Evolutionary conservation across 345 rosid genomes (phyloP), one percentile per base, ranked within the genome.

Genomic region (Angophora floribunda): DNA sequence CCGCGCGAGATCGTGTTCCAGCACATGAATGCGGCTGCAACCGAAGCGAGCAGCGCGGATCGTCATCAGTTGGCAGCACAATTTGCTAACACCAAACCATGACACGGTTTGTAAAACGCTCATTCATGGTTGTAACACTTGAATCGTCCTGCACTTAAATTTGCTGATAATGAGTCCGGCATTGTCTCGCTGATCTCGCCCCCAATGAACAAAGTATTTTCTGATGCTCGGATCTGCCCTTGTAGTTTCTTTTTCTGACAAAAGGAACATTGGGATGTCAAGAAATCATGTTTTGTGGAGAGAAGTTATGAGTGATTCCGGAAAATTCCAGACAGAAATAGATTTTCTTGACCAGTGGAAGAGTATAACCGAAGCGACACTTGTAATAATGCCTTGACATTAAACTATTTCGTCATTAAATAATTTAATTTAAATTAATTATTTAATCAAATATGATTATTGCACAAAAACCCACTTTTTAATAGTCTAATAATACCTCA

Each of bases 1-100:
- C 90, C 92, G 85, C 51, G 91, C 91, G 82, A 93, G 90, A 61
- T 95, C 97, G 47, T 92, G 91, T 86, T 94, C 97, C 51, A 92
- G 94, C 90, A 92, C 89, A 9, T 94, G 86, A 88, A 75, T 55
- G 4, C 1, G 82, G 47, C 47, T 3, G 47, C 13, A 26, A 70
- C 82, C 47, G 44, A 67, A 14, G 44, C 22, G 45, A 15, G 79
- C 79, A 75, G 13, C 0, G 49, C 82, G 36, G 49, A 47, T 26
- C 13, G 17, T 36, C 41, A 63, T n/a, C 13, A n/a, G 75, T 36
- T 36, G 45, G 80, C 17, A 9, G 17, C 26, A 0, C 26, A 70
- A 70, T 17, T 36, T 0, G 49, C 82, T 9, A 9, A 36, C 47
- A 1, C 47, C 82, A 36, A 36, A 67, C 47, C 49, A 17, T 19